phyloP scores from a whole-genome alignment of 371 early-diverging fungal species.

The Apophysomyces ossiformis region DNA sequence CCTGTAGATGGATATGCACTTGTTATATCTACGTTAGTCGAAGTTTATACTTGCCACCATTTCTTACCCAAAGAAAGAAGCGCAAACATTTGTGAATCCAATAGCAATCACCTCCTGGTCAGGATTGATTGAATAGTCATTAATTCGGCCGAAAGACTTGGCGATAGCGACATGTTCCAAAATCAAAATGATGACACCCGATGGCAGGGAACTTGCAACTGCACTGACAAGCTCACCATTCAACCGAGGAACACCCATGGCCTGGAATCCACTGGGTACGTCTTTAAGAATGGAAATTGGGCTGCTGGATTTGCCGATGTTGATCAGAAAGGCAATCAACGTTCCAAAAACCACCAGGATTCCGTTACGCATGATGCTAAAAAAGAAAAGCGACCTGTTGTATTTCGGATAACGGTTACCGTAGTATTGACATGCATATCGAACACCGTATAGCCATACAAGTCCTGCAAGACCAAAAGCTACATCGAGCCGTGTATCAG shows the following conservation, averaged over 20 bases:
- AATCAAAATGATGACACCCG: constrained; percentile 72
- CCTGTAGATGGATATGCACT: constrained; percentile 51
- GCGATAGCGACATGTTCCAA: constrained; percentile 86
- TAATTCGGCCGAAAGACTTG: constrained; percentile 80
- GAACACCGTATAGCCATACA: constrained; percentile 49
- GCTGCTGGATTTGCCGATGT: constrained; percentile 38
- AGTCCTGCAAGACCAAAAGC: constrained; percentile 54
- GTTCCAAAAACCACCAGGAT: constrained; percentile 53
- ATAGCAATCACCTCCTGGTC: constrained; percentile 89
- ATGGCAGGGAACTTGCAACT: constrained; percentile 59
- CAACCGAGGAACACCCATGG: constrained; percentile 56
- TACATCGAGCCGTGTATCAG: constrained; percentile 50
- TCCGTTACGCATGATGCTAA: constrained; percentile 56
- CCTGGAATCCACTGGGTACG: constrained; percentile 73
- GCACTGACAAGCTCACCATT: constrained; percentile 40
- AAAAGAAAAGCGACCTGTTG: constrained; percentile 48
- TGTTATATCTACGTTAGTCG: not conserved
- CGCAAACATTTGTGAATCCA: constrained; percentile 79
- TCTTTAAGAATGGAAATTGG: constrained; percentile 64
- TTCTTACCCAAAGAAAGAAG: constrained; percentile 74
- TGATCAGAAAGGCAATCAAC: constrained; percentile 42
- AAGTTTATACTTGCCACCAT: not conserved
- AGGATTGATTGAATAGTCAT: constrained; percentile 63
- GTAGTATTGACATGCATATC: constrained; percentile 36
- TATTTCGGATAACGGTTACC: constrained; percentile 46